These are phyloP conservation scores for Dactylis glomerata DNA, from an alignment of 176 grass and related monocot genomes.

Conservation along the genomic window DNA sequence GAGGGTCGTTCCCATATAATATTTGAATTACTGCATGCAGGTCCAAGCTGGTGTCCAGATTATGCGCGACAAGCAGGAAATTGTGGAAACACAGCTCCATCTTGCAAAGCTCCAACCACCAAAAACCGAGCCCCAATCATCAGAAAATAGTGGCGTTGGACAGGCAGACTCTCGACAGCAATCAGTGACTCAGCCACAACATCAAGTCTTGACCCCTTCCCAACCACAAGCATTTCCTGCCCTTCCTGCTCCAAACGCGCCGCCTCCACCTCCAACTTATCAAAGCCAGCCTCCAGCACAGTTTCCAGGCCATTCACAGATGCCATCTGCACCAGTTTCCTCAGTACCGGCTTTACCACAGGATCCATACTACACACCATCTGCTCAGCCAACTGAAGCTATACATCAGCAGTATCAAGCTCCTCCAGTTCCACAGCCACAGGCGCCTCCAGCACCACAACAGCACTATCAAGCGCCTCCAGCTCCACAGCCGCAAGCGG, in stretches of 20 bases:
- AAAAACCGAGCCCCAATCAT: conserved; percentile 23
- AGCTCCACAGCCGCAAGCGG: conserved; percentile 38
- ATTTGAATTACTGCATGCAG: conserved; percentile 28
- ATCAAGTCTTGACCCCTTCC: conserved; percentile 36
- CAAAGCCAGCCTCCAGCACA: conserved; percentile 49
- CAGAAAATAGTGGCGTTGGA: conserved; percentile 27
- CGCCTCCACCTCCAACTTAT: conserved; percentile 43
- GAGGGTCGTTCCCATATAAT: background rate
- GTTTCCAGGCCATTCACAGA: conserved; percentile 35
- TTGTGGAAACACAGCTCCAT: conserved; percentile 74
- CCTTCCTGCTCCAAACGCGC: conserved; percentile 65
- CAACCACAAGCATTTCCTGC: conserved; percentile 46
- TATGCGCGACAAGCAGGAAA: conserved; percentile 83
- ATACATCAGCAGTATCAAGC: conserved; percentile 62
- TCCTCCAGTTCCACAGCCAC: conserved; percentile 41
- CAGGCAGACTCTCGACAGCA: conserved; percentile 30
- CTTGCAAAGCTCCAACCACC: conserved; percentile 64
- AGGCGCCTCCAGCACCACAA: conserved; percentile 31
- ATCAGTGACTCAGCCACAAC: conserved; percentile 27
- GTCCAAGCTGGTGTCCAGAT: conserved; percentile 78
- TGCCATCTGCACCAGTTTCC: conserved; percentile 33
- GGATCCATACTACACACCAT: conserved; percentile 45
- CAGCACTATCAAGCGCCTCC: conserved; percentile 58
- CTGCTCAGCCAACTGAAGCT: conserved; percentile 45
- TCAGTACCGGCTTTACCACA: conserved; percentile 37